Base-by-base conservation (phyloP, 164 flowering plant species). In the Chimonanthus salicifolius region DNA sequence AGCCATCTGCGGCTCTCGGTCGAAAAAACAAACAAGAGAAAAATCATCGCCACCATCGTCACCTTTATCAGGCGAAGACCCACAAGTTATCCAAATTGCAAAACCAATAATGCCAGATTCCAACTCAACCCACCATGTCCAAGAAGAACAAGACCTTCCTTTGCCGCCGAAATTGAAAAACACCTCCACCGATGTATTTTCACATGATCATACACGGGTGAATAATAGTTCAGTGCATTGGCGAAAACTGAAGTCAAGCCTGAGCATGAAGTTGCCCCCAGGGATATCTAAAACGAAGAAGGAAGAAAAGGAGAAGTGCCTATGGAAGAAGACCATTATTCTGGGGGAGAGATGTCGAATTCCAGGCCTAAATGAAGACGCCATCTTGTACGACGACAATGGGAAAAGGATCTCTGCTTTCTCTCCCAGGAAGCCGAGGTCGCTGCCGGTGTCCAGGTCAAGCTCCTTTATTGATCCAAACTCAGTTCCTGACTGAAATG, bases 281-380 rank as follows among this genome's bases (percentile, higher is more conserved):
- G 49, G 49, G 4, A 10, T 74, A 11, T 18, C 71, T 3, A 79
- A 60, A 72, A 73, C 18, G 76, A 79, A 50, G 75, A 45, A 33
- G 49, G 54, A 11, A 49, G 71, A 21, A 63, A 62, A 74, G 6
- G 84, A 83, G 51, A 89, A 90, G 0, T 88, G 74, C 5, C 6
- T 89, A n/a, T 91, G 93, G 92, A 88, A 48, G 74, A 93, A 91
- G 79, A 80, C 85, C 2, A 93, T 93, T 13, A 87, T 92, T 33
- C 71, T 92, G 16, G 96, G 98, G 8, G 94, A 92, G 76, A 90
- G 74, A 72, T 88, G 93, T 70, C 84, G 73, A 74, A 85, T 87
- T 3, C 86, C 89, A 2, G 15, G n/a, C 9, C 48, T 15, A 5
- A 93, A 86, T 2, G 90, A 85, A 1, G 90, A 84, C 15, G 75